A percentile compares a stretch with the other conserved stretches of the same genome.
phyloP scores from a whole-genome alignment of 2,329 filamentous ascomycete species.

The Aspergillus sp. region DNA sequence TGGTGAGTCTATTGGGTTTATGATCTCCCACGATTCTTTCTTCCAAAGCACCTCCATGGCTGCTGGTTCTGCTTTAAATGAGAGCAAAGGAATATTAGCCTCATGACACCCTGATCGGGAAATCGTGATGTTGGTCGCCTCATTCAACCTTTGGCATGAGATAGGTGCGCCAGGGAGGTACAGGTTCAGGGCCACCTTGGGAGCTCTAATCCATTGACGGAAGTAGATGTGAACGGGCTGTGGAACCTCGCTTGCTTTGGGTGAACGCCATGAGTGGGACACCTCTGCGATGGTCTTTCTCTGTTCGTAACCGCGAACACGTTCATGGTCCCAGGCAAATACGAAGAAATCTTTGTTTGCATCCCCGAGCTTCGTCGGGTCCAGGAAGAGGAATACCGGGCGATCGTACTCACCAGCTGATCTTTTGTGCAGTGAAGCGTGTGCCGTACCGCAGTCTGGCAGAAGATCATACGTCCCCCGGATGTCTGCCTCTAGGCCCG shows the following conservation, averaged over 20 bases:
- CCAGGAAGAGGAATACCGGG: constrained; percentile 59
- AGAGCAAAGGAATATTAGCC: constrained; percentile 35
- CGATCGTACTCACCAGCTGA: constrained; percentile 12
- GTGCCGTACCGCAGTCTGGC: constrained; percentile 60
- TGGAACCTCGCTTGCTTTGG: constrained; percentile 18
- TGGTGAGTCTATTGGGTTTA: constrained; percentile 30
- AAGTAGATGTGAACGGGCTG: constrained; percentile 32
- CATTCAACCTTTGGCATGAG: constrained; percentile 24
- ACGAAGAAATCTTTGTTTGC: constrained; percentile 56
- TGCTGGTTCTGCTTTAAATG: constrained; percentile 25
- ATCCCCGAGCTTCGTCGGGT: constrained; percentile 54
- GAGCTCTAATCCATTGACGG: constrained; percentile 31
- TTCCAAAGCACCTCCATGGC: constrained; percentile 20
- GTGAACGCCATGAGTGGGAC: constrained; percentile 49
- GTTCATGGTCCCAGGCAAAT: constrained; percentile 54
- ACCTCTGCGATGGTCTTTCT: constrained; percentile 52
- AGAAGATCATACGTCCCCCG: constrained; percentile 55
- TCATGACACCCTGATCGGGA: constrained; percentile 30
- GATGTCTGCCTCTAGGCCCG: constrained; percentile 42
- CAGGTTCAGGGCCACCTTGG: constrained; percentile 23
- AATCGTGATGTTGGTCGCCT: constrained; percentile 17
- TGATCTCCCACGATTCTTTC: constrained; percentile 29
- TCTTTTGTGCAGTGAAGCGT: constrained; percentile 56
- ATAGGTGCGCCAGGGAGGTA: constrained; percentile 23
- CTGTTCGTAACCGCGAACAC: constrained; percentile 49